Conservation (phyloP, 768 basidiomycete genomes). For the Suillus spraguei region DNA sequence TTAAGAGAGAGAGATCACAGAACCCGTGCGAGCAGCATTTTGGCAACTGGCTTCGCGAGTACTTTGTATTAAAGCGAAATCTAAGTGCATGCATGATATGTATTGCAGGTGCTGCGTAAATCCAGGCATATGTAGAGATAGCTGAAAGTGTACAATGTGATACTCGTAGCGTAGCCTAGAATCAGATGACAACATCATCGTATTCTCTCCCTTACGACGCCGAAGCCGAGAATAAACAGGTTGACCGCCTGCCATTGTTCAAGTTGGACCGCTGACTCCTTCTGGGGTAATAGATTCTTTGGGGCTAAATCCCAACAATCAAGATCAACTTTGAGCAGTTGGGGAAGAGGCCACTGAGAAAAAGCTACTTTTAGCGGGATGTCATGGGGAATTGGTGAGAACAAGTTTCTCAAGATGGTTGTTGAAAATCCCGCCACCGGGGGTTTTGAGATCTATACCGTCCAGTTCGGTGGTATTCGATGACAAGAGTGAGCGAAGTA, state of each 20-base stretch:
- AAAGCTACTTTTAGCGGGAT: conserved; percentile 15
- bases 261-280: not conserved
- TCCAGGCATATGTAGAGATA: too few relatives aligned
- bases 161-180: not conserved
- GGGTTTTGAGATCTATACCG: not conserved
- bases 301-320: conserved; percentile 28
- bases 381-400: conserved; percentile 26
- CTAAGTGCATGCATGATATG: not conserved
- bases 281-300: conserved; percentile 13
- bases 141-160: too few relatives aligned
- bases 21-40: not conserved
- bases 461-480: conserved; percentile 16
- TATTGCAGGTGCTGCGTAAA: not conserved
- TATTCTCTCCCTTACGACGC: not conserved
- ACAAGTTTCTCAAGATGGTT: conserved; percentile 11
- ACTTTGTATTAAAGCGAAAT: not conserved
- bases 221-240: not conserved
- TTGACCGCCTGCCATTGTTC: not conserved
- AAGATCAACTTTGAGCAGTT: conserved; percentile 22
- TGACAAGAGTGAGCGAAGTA: conserved; percentile 21
- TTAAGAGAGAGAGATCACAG: too few relatives aligned
- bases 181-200: not conserved
- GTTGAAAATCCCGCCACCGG: not conserved
- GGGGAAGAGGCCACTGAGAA: conserved; percentile 22
- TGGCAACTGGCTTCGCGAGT: not conserved